Conservation (phyloP, 768 basidiomycete genomes). For the Pleurotus giganteus region DNA sequence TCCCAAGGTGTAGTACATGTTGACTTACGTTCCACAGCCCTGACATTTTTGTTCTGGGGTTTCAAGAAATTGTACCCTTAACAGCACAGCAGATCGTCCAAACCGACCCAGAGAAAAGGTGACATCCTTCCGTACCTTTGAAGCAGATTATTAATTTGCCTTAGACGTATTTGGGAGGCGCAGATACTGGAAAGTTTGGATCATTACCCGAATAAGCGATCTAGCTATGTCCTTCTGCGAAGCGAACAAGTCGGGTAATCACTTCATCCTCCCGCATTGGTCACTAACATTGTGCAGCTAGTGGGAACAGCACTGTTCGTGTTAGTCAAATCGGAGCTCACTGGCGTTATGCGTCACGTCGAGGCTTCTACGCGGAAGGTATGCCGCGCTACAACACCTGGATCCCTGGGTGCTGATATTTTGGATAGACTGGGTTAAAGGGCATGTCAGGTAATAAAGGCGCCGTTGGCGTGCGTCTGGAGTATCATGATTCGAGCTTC, state of each 20-base stretch:
- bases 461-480: conserved; percentile 89
- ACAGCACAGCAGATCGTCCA: conserved; percentile 98
- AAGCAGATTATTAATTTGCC: not conserved
- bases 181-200: conserved; percentile 80
- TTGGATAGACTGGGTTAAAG: conserved; percentile 69
- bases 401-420: conserved; percentile 4
- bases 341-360: conserved; percentile 83
- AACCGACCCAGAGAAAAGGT: conserved; percentile 92
- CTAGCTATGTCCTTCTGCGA: conserved; percentile 80
- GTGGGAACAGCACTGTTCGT: conserved; percentile 94
- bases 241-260: conserved; percentile 76
- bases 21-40: conserved; percentile 47
- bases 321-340: conserved; percentile 74
- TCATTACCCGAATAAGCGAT: conserved; percentile 60
- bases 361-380: conserved; percentile 93
- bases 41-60: conserved; percentile 87
- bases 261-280: not conserved
- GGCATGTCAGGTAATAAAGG: conserved; percentile 99
- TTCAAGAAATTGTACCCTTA: conserved; percentile 96
- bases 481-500: conserved; percentile 87
- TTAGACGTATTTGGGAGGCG: conserved; percentile 86
- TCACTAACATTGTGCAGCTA: conserved; percentile 46
- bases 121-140: conserved; percentile 13
- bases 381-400: conserved; percentile 2
- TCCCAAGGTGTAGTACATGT: not conserved